Evolutionary conservation across 2,329 filamentous ascomycete genomes (phyloP).

Genomic region (Pyrenochaeta sp.): DNA sequence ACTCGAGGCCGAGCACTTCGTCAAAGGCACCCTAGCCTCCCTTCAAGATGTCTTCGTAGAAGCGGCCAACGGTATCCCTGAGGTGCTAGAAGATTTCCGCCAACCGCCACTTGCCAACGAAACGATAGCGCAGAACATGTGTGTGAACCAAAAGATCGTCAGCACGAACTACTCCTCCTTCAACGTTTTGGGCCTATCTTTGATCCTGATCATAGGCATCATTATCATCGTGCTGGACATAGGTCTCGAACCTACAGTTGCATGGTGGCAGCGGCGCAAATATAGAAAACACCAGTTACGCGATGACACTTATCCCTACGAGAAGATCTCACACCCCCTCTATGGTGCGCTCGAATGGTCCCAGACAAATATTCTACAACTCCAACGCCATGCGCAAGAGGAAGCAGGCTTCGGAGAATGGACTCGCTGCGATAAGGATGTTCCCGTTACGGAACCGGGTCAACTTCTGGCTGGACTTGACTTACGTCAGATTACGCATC

Average conservation of each 20-base stretch:
- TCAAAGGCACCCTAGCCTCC: conserved; percentile 36
- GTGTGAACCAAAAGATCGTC: conserved; percentile 32
- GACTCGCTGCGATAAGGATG: conserved; percentile 12
- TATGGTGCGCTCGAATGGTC: conserved; percentile 20
- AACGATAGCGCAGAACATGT: conserved; percentile 16
- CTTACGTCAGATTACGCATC: conserved; percentile 14
- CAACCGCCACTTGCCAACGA: conserved; percentile 12
- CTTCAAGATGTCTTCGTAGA: conserved; percentile 35
- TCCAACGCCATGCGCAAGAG: conserved; percentile 35
- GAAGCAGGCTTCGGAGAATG: conserved; percentile 17
- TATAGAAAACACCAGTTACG: conserved; percentile 2
- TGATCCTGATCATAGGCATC: conserved; percentile 25
- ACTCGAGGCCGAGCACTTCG: conserved; percentile 43
- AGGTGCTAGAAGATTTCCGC: conserved; percentile 6
- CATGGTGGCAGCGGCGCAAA: conserved; percentile 8
- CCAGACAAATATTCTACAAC: conserved; percentile 24
- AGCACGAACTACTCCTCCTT: conserved; percentile 29
- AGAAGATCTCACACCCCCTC: conserved; percentile 7
- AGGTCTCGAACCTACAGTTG: conserved; percentile 13
- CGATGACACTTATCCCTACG: conserved; percentile 3
- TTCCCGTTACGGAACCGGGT: conserved; percentile 14
- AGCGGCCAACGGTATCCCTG: conserved; percentile 17
- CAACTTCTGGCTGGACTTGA: conserved; percentile 11
- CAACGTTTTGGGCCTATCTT: conserved; percentile 25
- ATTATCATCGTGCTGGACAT: conserved; percentile 27